Percentiles rank a stretch among this genome's conserved stretches.
These are phyloP conservation scores for Lentinula novae-zelandiae DNA, from an alignment of 1,284 basidiomycete genomes.

Conservation along the genomic window DNA sequence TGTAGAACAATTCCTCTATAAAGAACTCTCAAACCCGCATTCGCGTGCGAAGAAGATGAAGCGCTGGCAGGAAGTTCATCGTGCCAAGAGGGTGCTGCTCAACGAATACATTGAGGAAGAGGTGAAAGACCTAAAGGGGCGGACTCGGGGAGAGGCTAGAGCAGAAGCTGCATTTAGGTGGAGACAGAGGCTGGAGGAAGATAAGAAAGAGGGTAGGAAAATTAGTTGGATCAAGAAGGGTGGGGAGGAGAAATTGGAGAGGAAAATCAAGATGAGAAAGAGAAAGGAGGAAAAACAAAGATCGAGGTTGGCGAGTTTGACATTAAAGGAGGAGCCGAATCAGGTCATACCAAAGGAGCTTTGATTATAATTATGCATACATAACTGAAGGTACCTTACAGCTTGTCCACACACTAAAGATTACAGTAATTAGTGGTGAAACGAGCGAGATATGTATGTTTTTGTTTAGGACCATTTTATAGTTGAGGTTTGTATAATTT, in stretches of 20 bases:
- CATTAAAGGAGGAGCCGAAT: constrained; percentile 58
- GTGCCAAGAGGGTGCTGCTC: constrained; percentile 44
- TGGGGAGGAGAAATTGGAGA: constrained; percentile 39
- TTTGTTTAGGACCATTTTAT: too few relatives aligned
- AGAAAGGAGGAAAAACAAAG: constrained; percentile 62
- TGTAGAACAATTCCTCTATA: constrained; percentile 59
- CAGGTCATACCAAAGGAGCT: constrained; percentile 53
- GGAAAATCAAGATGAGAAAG: constrained; percentile 35
- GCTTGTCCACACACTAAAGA: too few relatives aligned
- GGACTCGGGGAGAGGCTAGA: constrained; percentile 53
- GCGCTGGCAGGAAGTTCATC: constrained; percentile 61
- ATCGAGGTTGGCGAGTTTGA: constrained; percentile 57
- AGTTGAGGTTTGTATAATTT: too few relatives aligned
- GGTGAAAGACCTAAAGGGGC: constrained; percentile 49
- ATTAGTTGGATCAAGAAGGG: constrained; percentile 50
- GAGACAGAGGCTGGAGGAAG: constrained; percentile 52
- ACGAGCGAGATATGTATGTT: too few relatives aligned
- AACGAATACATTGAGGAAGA: constrained; percentile 53
- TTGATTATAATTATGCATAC: neutral
- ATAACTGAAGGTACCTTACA: too few relatives aligned
- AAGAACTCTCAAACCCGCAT: constrained; percentile 76
- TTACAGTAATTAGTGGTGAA: too few relatives aligned
- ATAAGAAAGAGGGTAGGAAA: constrained; percentile 58
- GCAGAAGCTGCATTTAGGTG: constrained; percentile 74
- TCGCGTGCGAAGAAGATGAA: constrained; percentile 74